Base-by-base conservation (phyloP, 805 yeast genomes). In the Saccharomycopsis javanensis region DNA sequence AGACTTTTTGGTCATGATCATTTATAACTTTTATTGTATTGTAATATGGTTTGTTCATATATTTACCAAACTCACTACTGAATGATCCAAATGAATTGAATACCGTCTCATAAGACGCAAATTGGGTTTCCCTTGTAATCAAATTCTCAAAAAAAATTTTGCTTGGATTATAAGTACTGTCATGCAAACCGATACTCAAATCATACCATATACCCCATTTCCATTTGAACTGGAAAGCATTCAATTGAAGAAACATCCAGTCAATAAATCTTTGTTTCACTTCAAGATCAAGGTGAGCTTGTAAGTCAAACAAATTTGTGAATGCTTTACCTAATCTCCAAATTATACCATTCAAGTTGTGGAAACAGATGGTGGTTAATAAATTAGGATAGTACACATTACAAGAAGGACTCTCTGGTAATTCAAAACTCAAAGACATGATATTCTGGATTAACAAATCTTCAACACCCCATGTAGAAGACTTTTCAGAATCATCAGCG, bases 211-310 rank as follows among this genome's bases (percentile, higher is more conserved):
- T 98, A 61, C 80, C 82, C 99, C 99, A 94, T 67, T 90, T 89
- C 99, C 99, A 94, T 37, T 91, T 88, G 71, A 88, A 94, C 57
- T 86, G 90, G 69, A 92, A 94, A 68, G 92, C 94, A 65, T 96
- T 86, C 68, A 94, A 80, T 71, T 94, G 99, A 57, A 88, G 84
- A 1, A 96, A 78, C 75, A 95, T 84, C 98, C 98, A 94, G 69
- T 87, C 92, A 64, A 88, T 74, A 63, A 81, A 86, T 59, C 91
- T 75, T 59, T 81, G 76, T 62, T 83, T 79, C 55, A 88, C 72
- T 69, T 90, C 97, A 64, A 82, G 82, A 67, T 92, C 97, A 55
- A 90, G 72, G 1, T 77, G 71, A 28, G 78, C 82, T 55, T 86
- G 68, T 66, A 87, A 78, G 50, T 79, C 74, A 71, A 87, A 94